Evolutionary conservation across 768 basidiomycete species (phyloP), one percentile per base, ranked within the genome.

Genomic region (Mycena rosella): DNA sequence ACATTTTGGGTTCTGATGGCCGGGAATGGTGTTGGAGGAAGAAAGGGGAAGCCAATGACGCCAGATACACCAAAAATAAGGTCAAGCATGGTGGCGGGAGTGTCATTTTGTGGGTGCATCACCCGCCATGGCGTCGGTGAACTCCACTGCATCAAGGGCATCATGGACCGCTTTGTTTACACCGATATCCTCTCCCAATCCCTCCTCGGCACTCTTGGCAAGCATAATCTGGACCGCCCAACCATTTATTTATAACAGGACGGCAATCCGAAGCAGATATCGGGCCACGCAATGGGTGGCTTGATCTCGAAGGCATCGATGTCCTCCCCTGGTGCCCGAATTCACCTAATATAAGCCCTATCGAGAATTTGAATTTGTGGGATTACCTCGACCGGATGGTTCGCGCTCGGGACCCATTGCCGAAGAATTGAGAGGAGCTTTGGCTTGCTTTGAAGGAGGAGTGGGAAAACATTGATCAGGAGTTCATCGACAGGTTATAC

Each of bases 121-220:
- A 57, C 56, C 15, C 26, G 42, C 27, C 42, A 45, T 38, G 26
- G 42, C 45, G 56, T 30, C 26, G 42, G 26, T n/a, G 6, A 29
- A 44, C 42, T 57, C n/a, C 40, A 57, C 26, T 34, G 20, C 11
- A 38, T 54, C 34, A 15, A 54, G 4, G n/a, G 53, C 53, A 54
- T 54, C 53, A 54, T 45, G 56, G 26, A 44, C 27, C 42, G 42
- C 17, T 57, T 57, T 14, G n/a, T 57, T 45, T 57, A 57, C 42
- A 38, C 27, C 2, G 56, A 30, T 57, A 57, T 45, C 18, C 56
- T 57, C 29, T n/a, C 40, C 56, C 18, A 57, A 44, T 45, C 26
- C 26, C 24, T 57, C 30, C 56, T 57, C 26, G 18, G 40, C 56
- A 57, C 29, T 13, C 9, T 22, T 27, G 20, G 45, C 26, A 10